Percentiles rank a stretch among this genome's conserved stretches.
Conservation (phyloP, 192 early-diverging fungal species). For the Backusella circina region DNA sequence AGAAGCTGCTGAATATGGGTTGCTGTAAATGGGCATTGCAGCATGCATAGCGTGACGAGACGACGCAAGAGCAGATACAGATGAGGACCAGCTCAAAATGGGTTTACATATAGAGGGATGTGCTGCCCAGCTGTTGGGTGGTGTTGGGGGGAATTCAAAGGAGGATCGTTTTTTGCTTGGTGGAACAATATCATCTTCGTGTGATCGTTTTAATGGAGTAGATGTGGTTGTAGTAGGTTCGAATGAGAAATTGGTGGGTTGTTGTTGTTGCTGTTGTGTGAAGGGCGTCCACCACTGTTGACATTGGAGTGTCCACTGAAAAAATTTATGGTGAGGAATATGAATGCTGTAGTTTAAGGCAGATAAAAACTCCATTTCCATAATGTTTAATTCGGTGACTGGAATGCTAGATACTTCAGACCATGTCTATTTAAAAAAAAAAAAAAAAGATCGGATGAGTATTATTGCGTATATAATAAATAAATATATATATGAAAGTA, state of each 20-base stretch:
- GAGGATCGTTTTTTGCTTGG: neutral
- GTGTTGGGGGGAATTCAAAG: constrained; percentile 1
- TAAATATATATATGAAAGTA: neutral
- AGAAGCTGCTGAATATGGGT: neutral
- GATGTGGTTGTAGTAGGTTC: neutral
- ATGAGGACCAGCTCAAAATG: constrained; percentile 28
- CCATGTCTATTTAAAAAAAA: constrained; percentile 52
- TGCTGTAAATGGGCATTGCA: neutral
- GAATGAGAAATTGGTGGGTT: neutral
- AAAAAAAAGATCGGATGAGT: neutral
- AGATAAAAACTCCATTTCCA: constrained; percentile 84
- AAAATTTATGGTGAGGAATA: constrained; percentile 66
- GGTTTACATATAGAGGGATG: constrained; percentile 10
- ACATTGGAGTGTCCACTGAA: constrained; percentile 52
- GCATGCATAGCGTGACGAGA: neutral
- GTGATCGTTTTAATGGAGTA: constrained; percentile 10
- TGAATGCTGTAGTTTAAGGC: constrained; percentile 74
- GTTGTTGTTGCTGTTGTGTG: neutral
- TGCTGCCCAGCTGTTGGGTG: neutral
- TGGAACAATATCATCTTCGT: neutral
- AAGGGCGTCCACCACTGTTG: constrained; percentile 17
- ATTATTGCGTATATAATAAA: neutral
- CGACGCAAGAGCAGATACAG: constrained; percentile 13
- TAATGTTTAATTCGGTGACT: constrained; percentile 74
- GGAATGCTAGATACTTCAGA: constrained; percentile 79